A percentile compares a stretch with the other conserved stretches of the same genome.
Conservation (phyloP, 2,329 filamentous ascomycete genomes). For the Aspergillus sp. region DNA sequence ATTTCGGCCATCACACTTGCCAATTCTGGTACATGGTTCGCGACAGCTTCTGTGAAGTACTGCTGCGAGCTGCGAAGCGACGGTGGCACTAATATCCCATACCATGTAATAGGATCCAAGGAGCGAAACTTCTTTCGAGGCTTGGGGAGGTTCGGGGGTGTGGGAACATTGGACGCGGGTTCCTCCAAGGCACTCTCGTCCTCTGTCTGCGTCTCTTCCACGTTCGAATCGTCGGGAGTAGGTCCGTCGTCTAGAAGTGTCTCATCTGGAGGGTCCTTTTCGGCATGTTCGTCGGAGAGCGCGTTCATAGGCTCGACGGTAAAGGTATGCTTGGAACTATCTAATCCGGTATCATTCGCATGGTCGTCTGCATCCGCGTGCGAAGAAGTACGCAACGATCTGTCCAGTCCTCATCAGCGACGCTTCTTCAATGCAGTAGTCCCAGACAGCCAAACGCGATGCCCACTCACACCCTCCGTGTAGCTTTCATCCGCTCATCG, state of each 20-base stretch:
- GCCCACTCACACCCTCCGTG: conserved; percentile 29
- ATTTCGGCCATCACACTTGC: conserved; percentile 33
- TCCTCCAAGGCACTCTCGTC: neutral
- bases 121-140: conserved; percentile 21
- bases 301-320: conserved; percentile 3
- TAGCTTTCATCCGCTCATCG: conserved; percentile 45
- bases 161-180: neutral
- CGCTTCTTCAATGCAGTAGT: neutral
- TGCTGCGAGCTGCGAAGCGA: conserved; percentile 38
- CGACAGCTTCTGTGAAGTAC: conserved; percentile 35
- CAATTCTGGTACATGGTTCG: conserved; percentile 28
- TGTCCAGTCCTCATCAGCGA: conserved; percentile 2
- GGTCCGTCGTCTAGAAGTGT: neutral
- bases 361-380: neutral
- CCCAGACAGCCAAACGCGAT: neutral
- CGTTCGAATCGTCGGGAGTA: too few species aligned
- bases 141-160: conserved; percentile 6
- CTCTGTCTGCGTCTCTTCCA: too few species aligned
- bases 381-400: conserved; percentile 6
- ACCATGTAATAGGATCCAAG: conserved; percentile 41
- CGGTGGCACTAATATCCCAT: conserved; percentile 40
- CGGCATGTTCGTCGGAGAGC: conserved; percentile 3
- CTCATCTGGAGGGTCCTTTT: neutral
- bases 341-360: conserved; percentile 1
- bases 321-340: conserved; percentile 5